Conservation (phyloP, 169 alveolate genomes). For the Plasmodium cynomolgi region DNA sequence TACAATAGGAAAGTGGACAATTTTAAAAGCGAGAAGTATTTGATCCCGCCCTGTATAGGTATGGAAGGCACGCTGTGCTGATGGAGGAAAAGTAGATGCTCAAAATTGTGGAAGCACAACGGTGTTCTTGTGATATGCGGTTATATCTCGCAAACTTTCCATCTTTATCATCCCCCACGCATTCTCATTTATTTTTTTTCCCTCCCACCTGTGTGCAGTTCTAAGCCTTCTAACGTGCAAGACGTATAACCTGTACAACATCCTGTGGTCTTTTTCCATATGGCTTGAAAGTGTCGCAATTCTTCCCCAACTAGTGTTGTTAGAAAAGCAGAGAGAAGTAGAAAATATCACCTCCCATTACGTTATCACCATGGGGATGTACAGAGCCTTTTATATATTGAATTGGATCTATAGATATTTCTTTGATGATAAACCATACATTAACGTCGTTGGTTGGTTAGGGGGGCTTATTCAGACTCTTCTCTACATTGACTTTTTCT, state of each 20-base stretch:
- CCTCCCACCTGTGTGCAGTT: constrained; percentile 16
- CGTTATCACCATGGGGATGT: constrained; percentile 94
- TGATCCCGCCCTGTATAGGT: constrained; percentile 89
- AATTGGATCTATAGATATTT: constrained; percentile 94
- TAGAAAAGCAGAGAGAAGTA: constrained; percentile 94
- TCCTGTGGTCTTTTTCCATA: constrained; percentile 95
- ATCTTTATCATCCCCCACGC: not conserved
- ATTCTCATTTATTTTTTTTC: not conserved
- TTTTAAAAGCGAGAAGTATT: constrained; percentile 92
- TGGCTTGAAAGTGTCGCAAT: constrained; percentile 98
- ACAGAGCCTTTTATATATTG: constrained; percentile 94
- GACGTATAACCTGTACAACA: constrained; percentile 83
- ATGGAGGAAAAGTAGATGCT: not conserved
- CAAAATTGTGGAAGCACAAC: not conserved
- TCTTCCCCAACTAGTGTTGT: constrained; percentile 94
- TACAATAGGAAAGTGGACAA: constrained; percentile 93
- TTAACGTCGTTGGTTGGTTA: constrained; percentile 90
- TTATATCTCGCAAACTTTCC: not conserved
- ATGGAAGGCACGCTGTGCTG: constrained; percentile 75
- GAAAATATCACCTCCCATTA: constrained; percentile 96
- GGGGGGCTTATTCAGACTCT: constrained; percentile 96
- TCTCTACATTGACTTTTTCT: constrained; percentile 95
- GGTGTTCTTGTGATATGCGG: not conserved
- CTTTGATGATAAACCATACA: constrained; percentile 86
- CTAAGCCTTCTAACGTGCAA: constrained; percentile 78